Percentiles rank a stretch among this genome's conserved stretches.
Conservation (phyloP, 306 rosid species). For the Astragalus glycyphyllos region DNA sequence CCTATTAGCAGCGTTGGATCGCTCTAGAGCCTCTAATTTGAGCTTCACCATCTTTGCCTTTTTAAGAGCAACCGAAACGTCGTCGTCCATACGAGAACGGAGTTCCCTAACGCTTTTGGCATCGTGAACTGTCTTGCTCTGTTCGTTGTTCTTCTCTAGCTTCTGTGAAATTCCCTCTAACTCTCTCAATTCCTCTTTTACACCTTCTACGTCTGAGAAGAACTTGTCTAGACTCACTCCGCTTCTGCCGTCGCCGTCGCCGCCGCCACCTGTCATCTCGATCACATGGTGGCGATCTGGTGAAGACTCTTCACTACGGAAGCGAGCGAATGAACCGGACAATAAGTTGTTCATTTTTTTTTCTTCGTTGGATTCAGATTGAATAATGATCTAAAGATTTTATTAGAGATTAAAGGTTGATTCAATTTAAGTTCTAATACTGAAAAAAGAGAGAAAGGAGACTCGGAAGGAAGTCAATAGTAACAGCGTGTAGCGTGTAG, state of each 20-base stretch:
- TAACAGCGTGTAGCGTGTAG: neutral
- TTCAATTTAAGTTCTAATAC: neutral
- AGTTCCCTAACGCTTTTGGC: slow-evolving; percentile 80
- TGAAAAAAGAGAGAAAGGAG: neutral
- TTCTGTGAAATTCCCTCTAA: slow-evolving; percentile 55
- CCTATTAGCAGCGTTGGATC: slow-evolving; percentile 90
- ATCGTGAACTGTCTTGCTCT: slow-evolving; percentile 85
- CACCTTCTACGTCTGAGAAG: slow-evolving; percentile 77
- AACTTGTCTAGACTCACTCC: slow-evolving; percentile 76
- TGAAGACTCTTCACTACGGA: slow-evolving; percentile 60
- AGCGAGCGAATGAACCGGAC: slow-evolving; percentile 78
- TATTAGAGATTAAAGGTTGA: neutral
- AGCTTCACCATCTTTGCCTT: slow-evolving; percentile 87
- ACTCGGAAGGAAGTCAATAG: slow-evolving; percentile 3
- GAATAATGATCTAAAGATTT: neutral
- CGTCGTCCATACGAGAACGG: slow-evolving; percentile 87
- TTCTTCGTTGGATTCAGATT: neutral
- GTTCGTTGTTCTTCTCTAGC: slow-evolving; percentile 65
- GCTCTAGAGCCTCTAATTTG: slow-evolving; percentile 84
- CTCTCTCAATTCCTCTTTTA: slow-evolving; percentile 85
- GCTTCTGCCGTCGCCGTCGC: slow-evolving; percentile 47
- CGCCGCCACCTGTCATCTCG: slow-evolving; percentile 63
- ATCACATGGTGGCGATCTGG: slow-evolving; percentile 68
- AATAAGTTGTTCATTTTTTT: slow-evolving; percentile 76
- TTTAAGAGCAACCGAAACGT: slow-evolving; percentile 75